phyloP scores from a whole-genome alignment of 192 early-diverging fungal genomes.

The Coemansia sp. region DNA sequence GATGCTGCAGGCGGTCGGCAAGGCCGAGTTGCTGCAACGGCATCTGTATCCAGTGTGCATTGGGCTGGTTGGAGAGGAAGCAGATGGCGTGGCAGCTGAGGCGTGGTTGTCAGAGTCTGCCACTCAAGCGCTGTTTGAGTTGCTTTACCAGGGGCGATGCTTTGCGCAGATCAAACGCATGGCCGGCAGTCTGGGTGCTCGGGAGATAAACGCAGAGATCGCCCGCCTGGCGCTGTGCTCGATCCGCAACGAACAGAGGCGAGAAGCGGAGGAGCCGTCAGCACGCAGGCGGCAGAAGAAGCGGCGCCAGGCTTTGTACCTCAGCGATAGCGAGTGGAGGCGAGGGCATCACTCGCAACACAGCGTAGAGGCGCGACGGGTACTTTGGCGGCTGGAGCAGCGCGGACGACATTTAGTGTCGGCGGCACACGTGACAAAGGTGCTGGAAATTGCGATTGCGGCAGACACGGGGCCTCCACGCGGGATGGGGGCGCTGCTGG shows the following conservation, averaged over 20 bases:
- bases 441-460: conserved; percentile 21
- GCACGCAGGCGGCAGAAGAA: no score
- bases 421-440: conserved; percentile 17
- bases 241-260: conserved; percentile 19
- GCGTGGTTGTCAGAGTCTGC: not conserved
- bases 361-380: conserved; percentile 5
- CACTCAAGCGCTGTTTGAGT: not conserved
- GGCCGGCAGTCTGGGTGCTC: not conserved
- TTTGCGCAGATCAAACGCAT: conserved; percentile 4
- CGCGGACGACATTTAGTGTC: conserved; percentile 8
- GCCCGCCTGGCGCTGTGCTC: conserved; percentile 12
- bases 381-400: conserved; percentile 14
- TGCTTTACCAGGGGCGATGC: conserved; percentile 3
- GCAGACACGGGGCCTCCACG: conserved; percentile 15
- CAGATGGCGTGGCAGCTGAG: no score
- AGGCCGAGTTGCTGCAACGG: not conserved
- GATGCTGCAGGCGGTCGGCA: not conserved
- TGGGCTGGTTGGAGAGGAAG: not conserved
- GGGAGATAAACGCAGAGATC: not conserved
- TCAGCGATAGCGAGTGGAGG: not conserved
- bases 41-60: not conserved
- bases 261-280: no score
- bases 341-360: not conserved
- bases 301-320: not conserved
- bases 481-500: conserved; percentile 18